Conservation (phyloP, 1,284 basidiomycete species). For the Tilletia indica region DNA sequence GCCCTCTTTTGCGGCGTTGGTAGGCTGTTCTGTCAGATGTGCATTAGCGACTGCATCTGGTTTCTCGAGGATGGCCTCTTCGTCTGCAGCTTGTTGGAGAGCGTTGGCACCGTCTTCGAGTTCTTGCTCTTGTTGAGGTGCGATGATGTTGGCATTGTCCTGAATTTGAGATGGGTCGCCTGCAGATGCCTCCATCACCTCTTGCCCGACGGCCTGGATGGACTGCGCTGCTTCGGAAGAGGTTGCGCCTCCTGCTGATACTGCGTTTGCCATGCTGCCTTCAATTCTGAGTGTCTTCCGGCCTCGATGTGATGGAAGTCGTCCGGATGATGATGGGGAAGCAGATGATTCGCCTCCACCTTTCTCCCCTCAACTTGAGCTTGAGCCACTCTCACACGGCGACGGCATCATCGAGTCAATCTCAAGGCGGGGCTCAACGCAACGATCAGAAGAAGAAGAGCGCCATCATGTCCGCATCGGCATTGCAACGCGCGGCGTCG, state of each 20-base stretch:
- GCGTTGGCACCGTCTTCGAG: background rate
- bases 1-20: background rate
- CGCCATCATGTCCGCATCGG: conserved; percentile 10
- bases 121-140: conserved; percentile 4
- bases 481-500: conserved; percentile 14
- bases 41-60: no score
- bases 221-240: background rate
- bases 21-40: background rate
- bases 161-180: background rate
- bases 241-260: background rate
- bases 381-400: no score
- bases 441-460: no score
- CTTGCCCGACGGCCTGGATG: background rate
- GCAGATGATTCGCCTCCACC: no score
- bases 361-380: no score
- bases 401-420: background rate
- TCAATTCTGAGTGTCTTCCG: no score
- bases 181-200: background rate
- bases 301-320: background rate
- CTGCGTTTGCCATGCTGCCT: background rate
- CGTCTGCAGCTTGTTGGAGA: background rate
- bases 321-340: background rate
- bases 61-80: background rate
- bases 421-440: background rate
- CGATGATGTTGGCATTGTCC: background rate